Percentiles rank a stretch among this genome's conserved stretches.
Conservation (phyloP, 2,329 filamentous ascomycete genomes). For the Ophiosphaerella korrae region DNA sequence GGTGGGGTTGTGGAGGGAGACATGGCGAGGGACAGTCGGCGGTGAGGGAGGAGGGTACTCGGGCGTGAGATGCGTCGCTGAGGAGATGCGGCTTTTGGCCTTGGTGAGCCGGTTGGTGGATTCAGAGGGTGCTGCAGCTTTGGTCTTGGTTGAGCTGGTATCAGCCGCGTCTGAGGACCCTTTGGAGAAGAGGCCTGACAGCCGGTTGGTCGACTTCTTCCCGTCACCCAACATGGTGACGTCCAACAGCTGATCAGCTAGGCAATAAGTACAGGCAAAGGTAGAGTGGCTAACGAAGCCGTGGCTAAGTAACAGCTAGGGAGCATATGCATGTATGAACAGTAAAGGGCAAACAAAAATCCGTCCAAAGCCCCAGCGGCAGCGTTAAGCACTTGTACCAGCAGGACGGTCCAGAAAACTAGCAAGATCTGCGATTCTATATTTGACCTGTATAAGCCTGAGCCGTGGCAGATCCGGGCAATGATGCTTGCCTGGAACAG, state of each 20-base stretch:
- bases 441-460: conserved; percentile 23
- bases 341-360: background rate
- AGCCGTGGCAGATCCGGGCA: conserved; percentile 32
- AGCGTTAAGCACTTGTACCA: conserved; percentile 16
- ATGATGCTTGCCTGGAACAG: conserved; percentile 16
- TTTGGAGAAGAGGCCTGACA: conserved; percentile 42
- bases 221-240: conserved; percentile 32
- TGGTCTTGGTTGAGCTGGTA: conserved; percentile 12
- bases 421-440: conserved; percentile 29
- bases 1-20: conserved; percentile 25
- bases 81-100: conserved; percentile 41
- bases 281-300: background rate
- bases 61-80: conserved; percentile 36
- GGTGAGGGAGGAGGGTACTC: conserved; percentile 36
- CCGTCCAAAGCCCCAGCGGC: background rate
- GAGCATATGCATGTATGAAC: background rate
- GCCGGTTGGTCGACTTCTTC: conserved; percentile 39
- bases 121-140: conserved; percentile 33
- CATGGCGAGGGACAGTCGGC: conserved; percentile 15
- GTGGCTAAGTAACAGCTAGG: background rate
- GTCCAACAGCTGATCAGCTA: background rate
- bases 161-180: conserved; percentile 25
- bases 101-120: conserved; percentile 36
- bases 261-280: conserved; percentile 8
- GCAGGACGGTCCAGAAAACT: conserved; percentile 13